Conservation (phyloP, 164 flowering plant genomes). For the Aristolochia fimbriata region DNA sequence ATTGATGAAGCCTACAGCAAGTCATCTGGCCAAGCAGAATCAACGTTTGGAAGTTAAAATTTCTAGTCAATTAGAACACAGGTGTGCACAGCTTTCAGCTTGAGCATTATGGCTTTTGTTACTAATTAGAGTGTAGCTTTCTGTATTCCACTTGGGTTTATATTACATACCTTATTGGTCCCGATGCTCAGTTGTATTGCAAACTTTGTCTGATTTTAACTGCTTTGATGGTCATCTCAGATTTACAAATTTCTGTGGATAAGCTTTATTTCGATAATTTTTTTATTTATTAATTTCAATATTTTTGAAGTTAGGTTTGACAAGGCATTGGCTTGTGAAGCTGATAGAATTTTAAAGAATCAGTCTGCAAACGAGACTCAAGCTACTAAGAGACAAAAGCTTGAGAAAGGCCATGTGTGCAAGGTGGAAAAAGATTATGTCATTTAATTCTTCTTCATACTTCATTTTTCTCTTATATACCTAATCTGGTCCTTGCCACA, state of each 20-base stretch:
- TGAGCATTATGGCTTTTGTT: neutral
- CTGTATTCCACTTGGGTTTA: too few relatives aligned
- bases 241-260: too few relatives aligned
- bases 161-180: too few relatives aligned
- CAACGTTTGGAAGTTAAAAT: slow-evolving; percentile 18
- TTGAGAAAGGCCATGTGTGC: slow-evolving; percentile 69
- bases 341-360: neutral
- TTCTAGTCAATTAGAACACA: slow-evolving; percentile 30
- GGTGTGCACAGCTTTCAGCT: slow-evolving; percentile 11
- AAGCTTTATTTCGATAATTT: too few relatives aligned
- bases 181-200: too few relatives aligned
- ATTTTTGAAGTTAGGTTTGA: neutral
- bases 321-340: neutral
- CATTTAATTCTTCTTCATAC: too few relatives aligned
- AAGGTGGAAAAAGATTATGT: slow-evolving; percentile 37
- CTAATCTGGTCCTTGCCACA: too few relatives aligned
- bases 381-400: slow-evolving; percentile 91
- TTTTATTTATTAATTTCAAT: too few relatives aligned
- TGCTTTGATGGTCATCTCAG: too few relatives aligned
- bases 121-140: too few relatives aligned
- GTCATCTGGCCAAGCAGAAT: slow-evolving; percentile 87
- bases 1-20: slow-evolving; percentile 96
- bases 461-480: too few relatives aligned
- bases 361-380: slow-evolving; percentile 46
- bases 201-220: too few relatives aligned